phyloP scores from a whole-genome alignment of 352 stramenopile species.

The Pythium monospermum region DNA sequence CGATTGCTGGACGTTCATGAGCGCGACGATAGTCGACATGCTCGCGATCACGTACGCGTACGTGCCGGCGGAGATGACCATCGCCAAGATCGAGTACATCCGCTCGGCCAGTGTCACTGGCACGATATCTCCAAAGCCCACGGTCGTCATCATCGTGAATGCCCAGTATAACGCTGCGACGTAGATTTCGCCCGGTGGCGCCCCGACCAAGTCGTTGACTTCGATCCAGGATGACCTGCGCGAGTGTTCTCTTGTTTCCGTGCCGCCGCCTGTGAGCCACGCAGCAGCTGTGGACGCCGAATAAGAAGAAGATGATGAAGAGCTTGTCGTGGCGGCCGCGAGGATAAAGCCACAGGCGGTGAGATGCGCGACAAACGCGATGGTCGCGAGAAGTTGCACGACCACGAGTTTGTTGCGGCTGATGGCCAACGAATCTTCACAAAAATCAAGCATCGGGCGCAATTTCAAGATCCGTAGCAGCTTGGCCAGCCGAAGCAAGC shows the following conservation, averaged over 20 bases:
- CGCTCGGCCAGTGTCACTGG: conserved; percentile 29
- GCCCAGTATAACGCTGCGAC: conserved; percentile 62
- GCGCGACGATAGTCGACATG: conserved; percentile 44
- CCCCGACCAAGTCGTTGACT: conserved; percentile 8
- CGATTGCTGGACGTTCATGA: conserved; percentile 40
- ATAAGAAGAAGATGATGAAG: neutral
- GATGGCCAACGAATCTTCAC: conserved; percentile 23
- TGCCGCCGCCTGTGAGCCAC: neutral
- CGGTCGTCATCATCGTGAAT: conserved; percentile 72
- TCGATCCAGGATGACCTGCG: conserved; percentile 25
- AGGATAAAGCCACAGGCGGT: conserved; percentile 26
- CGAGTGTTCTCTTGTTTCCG: too few species aligned
- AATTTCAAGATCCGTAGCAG: conserved; percentile 19
- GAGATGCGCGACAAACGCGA: conserved; percentile 23
- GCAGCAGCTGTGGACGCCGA: neutral
- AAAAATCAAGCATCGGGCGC: conserved; percentile 18
- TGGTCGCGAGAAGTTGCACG: conserved; percentile 16
- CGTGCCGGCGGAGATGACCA: conserved; percentile 62
- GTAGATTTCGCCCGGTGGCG: conserved; percentile 31
- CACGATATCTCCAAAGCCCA: conserved; percentile 67
- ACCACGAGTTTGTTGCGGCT: conserved; percentile 25
- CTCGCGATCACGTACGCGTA: conserved; percentile 71
- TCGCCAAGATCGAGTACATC: conserved; percentile 53
- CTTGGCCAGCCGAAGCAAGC: conserved; percentile 16
- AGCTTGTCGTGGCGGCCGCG: conserved; percentile 8